Percentiles rank a stretch among this genome's conserved stretches.
These are phyloP conservation scores for Naganishia albida DNA, from an alignment of 1,284 basidiomycete genomes.

Conservation along the genomic window DNA sequence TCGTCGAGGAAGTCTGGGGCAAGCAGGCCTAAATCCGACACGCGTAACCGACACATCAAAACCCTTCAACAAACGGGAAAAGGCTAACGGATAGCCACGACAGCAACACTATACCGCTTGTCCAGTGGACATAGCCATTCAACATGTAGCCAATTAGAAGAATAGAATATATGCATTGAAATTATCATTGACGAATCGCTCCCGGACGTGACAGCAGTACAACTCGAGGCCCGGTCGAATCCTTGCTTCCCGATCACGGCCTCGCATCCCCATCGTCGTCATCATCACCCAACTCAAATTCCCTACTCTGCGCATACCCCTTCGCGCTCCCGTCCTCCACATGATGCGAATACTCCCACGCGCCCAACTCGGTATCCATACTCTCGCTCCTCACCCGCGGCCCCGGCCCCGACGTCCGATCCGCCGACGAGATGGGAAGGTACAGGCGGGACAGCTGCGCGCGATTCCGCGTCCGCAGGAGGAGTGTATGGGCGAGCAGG, in stretches of 20 bases:
- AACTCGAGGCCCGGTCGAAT: background rate
- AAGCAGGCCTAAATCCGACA: constrained; percentile 27
- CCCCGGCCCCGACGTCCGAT: constrained; percentile 3
- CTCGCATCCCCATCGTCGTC: constrained; percentile 13
- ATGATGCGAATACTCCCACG: constrained; percentile 20
- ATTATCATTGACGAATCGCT: background rate
- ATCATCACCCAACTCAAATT: constrained; percentile 26
- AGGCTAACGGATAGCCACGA: background rate
- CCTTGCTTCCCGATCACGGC: background rate
- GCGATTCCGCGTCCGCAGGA: constrained; percentile 38
- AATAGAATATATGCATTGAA: background rate
- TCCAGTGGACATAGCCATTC: constrained; percentile 16
- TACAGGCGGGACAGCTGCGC: constrained; percentile 49
- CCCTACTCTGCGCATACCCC: background rate
- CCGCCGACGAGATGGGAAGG: constrained; percentile 42
- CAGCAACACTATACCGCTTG: background rate
- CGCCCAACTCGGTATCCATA: constrained; percentile 8
- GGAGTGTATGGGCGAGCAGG: constrained; percentile 47
- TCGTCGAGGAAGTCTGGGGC: constrained; percentile 43
- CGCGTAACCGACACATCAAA: background rate
- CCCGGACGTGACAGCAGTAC: background rate
- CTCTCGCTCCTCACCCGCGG: constrained; percentile 2
- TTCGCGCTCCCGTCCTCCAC: background rate
- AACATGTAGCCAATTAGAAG: constrained; percentile 27
- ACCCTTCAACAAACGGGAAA: constrained; percentile 25